Evolutionary conservation across 495 filamentous ascomycete genomes (phyloP), one percentile per base, ranked within the genome.

Genomic region (Saxophila tyrrhenica): DNA sequence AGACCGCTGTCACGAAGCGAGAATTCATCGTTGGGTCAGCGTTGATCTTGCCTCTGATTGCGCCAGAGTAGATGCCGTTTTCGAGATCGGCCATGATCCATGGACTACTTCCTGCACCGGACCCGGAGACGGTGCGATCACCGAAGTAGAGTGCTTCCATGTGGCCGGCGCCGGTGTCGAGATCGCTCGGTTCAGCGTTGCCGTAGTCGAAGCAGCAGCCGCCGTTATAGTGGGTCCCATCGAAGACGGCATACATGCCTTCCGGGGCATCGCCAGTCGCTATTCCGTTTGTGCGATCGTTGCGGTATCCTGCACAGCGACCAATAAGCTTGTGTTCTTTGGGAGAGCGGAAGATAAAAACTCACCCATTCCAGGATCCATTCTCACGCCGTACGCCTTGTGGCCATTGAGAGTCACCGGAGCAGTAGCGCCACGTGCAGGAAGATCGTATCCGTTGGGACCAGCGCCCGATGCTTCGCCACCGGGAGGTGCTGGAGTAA

Each of bases 61-160:
- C 3, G 19, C 76, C 76, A 17, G 77, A 78, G 72, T 79, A 81
- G 41, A 81, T 62, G 19, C 72, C 72, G 54, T 80, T 79, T 68
- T 81, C 78, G 0, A 81, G 69, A 72, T 81, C 78, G 25, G 75
- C 78, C 78, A 80, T 79, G 58, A 81, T 47, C 78, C 78, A 81
- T 24, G 78, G 78, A 0, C 78, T 78, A 20, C 55, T 72, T 41
- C 78, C 78, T 25, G 73, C 32, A 16, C 78, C 78, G 29, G 60
- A 66, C 25, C 78, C 78, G 75, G 74, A 79, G 62, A 39, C 52
- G 11, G 67, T 73, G 61, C 55, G 67, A 52, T 64, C 63, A 38
- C 78, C 78, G 63, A 64, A 80, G 70, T 81, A 81, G 64, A 81
- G 75, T 38, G 78, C 75, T 64, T 81, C 78, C 78, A 81, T 80